These are phyloP conservation scores for Exutisphaerella laricina DNA, from an alignment of 2,329 filamentous ascomycete genomes.

Conservation along the genomic window DNA sequence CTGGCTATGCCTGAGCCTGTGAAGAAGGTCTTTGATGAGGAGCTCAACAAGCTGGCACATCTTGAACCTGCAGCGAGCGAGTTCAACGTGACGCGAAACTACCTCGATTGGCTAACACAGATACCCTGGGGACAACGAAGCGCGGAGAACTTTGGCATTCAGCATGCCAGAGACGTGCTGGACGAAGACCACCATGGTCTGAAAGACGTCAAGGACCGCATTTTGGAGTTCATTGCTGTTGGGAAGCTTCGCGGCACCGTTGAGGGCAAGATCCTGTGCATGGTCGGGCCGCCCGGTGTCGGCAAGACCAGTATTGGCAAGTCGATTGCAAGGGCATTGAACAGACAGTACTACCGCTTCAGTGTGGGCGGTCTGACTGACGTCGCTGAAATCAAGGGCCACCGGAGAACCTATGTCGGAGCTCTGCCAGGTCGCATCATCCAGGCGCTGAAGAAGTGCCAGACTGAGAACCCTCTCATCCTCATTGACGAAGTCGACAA, in stretches of 20 bases:
- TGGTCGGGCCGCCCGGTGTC: slow-evolving; percentile 94
- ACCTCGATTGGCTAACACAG: slow-evolving; percentile 97
- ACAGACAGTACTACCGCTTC: slow-evolving; percentile 96
- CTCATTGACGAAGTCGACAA: slow-evolving; percentile 98
- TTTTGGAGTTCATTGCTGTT: slow-evolving; percentile 95
- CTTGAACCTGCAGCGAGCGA: slow-evolving; percentile 93
- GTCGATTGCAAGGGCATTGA: slow-evolving; percentile 89
- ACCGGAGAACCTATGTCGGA: slow-evolving; percentile 92
- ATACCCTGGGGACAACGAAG: slow-evolving; percentile 96
- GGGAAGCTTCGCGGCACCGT: slow-evolving; percentile 95
- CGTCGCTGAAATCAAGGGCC: slow-evolving; percentile 98
- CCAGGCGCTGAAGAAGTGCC: slow-evolving; percentile 96
- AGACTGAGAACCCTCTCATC: slow-evolving; percentile 95
- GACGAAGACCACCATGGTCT: slow-evolving; percentile 96
- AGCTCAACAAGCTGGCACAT: slow-evolving; percentile 93
- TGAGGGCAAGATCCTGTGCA: slow-evolving; percentile 96
- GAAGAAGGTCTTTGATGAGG: slow-evolving; percentile 96
- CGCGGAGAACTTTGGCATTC: slow-evolving; percentile 92
- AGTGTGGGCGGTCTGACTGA: slow-evolving; percentile 95
- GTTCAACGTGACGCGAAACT: slow-evolving; percentile 97
- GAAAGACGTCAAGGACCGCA: slow-evolving; percentile 97
- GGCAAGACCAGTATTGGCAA: slow-evolving; percentile 99
- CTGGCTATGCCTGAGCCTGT: slow-evolving; percentile 96
- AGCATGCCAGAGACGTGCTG: slow-evolving; percentile 81
- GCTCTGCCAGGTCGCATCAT: slow-evolving; percentile 94